Conservation (phyloP, 345 rosid genomes). For the Hibiscus trionum region DNA sequence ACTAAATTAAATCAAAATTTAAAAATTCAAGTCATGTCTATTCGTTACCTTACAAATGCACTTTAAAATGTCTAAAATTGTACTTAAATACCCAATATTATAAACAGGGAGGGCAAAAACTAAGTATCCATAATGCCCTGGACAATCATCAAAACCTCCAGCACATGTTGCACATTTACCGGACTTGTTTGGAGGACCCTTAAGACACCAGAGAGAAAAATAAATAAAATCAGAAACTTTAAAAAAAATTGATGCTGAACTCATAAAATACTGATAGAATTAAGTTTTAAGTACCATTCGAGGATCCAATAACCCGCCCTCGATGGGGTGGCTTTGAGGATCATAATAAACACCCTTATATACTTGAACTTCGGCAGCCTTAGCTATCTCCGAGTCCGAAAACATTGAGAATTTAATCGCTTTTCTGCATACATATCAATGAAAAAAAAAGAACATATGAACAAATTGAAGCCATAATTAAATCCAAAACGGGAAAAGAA, state of each 20-base stretch:
- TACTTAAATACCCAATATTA: conserved; percentile 64
- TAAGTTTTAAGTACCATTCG: conserved; percentile 46
- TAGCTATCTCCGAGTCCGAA: conserved; percentile 56
- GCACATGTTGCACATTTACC: conserved; percentile 53
- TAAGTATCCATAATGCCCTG: conserved; percentile 90
- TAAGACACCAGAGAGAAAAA: conserved; percentile 14
- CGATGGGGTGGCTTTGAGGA: conserved; percentile 30
- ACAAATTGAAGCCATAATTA: conserved; percentile 1
- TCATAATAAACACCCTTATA: conserved; percentile 51
- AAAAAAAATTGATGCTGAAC: background rate
- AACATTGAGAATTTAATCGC: conserved; percentile 63
- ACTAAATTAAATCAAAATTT: background rate
- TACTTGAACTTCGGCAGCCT: conserved; percentile 77
- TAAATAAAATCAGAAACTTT: background rate
- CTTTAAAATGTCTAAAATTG: conserved; percentile 70
- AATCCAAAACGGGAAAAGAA: background rate
- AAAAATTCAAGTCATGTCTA: background rate
- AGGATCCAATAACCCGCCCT: conserved; percentile 74
- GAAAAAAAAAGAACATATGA: background rate
- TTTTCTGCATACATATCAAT: conserved; percentile 40
- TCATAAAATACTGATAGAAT: background rate
- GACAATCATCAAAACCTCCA: conserved; percentile 58
- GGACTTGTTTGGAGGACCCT: conserved; percentile 84
- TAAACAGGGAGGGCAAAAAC: conserved; percentile 76
- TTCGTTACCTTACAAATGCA: conserved; percentile 82